Base-by-base conservation (phyloP, 1,284 basidiomycete species). In the Rugosomyces carneus region DNA sequence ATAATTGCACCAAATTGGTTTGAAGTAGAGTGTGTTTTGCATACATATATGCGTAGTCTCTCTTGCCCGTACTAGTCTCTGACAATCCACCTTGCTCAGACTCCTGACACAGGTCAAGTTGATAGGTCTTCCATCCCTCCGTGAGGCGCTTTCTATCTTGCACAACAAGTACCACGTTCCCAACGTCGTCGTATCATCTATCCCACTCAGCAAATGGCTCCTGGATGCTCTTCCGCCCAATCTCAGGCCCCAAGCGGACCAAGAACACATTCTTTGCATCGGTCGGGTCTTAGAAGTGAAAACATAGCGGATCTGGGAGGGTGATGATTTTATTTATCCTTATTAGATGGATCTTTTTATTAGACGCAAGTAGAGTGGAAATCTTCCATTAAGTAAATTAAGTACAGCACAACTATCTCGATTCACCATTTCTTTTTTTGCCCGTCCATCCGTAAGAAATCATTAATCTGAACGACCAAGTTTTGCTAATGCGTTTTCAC, bases 1-100 rank as follows among this genome's bases (percentile, higher is more conserved):
- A 85, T 98, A 47, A 95, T 97, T 53, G 94, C 95, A 0, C 95
- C 95, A 0, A 99, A 99, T 62, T 96, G 94, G 78, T 99, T 95
- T 55, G 96, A 99, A 70, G 89, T 89, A 45, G 93, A 98, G 91
- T 94, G 61, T 63, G 86, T 73, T 37, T n/a, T n/a, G n/a, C n/a
- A n/a, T n/a, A n/a, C n/a, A n/a, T n/a, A n/a, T n/a, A n/a, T n/a
- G n/a, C n/a, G n/a, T n/a, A n/a, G n/a, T n/a, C n/a, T n/a, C n/a
- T n/a, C n/a, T n/a, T n/a, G n/a, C n/a, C n/a, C n/a, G n/a, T n/a
- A n/a, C n/a, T n/a, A n/a, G n/a, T n/a, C n/a, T n/a, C n/a, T n/a
- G n/a, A n/a, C n/a, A n/a, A n/a, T n/a, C n/a, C n/a, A n/a, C n/a
- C n/a, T n/a, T n/a, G 18, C 15, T 1, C 58, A 93, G 88, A 64